Evolutionary conservation across 2,329 filamentous ascomycete genomes (phyloP), one percentile per base, ranked within the genome.

Genomic region (Fusarium pseudoanthophilum): DNA sequence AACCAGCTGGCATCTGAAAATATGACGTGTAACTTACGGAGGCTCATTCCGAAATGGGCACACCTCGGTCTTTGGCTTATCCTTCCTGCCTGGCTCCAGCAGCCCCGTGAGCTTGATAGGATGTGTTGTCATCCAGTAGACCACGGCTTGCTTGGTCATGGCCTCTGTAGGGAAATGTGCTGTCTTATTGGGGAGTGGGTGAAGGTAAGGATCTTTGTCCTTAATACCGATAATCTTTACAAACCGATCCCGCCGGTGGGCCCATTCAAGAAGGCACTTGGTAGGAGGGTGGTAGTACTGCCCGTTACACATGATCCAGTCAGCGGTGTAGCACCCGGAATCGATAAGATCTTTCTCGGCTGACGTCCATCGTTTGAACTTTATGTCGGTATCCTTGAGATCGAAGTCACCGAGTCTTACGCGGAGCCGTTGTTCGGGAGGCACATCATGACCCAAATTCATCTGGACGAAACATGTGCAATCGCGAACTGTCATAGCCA

Each of bases 401-500:
- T 96, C 93, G 48, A 95, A 86, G 78, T 96, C 93, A 4, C 92
- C 92, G 15, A 96, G 86, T 60, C 92, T 89, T 48, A 89, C 86
- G 62, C 89, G 85, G 11, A 90, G 80, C 3, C 79, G 78, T 11
- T 75, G 71, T 2, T 76, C 67, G 13, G 70, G 52, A 48, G 69
- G 55, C 32, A 67, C 68, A 21, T 69, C 60, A 21, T 71, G 75
- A 48, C 68, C 72, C 16, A 74, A 61, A 24, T 81, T 81, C 63
- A 94, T 87, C 76, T 89, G 89, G 45, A 94, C 84, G 78, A 92
- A 95, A 75, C 93, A 88, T 7, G 92, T 93, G 80, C 93, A 95
- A 83, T 96, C 93, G 56, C 93, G 86, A 73, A 96, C 80, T 7
- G 93, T 95, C 93, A 95, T 95, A 63, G 92, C 92, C 11, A 93